Conservation (phyloP, 306 rosid genomes). For the Rosa lucieae region DNA sequence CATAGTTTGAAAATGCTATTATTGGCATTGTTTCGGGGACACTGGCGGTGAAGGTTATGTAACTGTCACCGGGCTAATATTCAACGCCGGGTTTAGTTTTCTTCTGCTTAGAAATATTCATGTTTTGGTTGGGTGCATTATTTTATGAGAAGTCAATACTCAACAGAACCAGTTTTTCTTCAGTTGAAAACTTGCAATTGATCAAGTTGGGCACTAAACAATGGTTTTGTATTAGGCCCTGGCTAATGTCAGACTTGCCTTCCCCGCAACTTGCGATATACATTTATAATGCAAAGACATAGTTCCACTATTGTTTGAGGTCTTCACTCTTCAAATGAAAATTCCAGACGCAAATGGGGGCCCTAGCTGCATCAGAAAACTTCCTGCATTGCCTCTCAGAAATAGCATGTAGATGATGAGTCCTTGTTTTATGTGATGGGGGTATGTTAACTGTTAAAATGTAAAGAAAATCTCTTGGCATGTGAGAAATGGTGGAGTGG, state of each 20-base stretch:
- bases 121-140: no score
- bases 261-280: conserved; percentile 11
- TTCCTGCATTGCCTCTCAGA: no score
- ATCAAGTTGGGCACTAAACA: not conserved
- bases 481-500: no score
- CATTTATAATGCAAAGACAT: no score
- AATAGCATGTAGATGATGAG: no score
- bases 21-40: not conserved
- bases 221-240: not conserved
- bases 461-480: no score
- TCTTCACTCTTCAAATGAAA: no score
- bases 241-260: not conserved
- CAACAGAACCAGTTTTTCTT: not conserved
- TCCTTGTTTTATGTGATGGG: no score
- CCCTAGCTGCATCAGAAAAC: no score
- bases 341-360: no score
- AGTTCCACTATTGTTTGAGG: no score
- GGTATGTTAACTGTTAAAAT: no score
- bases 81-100: not conserved
- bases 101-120: not conserved
- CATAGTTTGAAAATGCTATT: not conserved
- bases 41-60: not conserved
- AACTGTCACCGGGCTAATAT: not conserved
- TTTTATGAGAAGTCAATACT: not conserved
- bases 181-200: not conserved